Evolutionary conservation across 768 basidiomycete genomes (phyloP).

Genomic region (Postia placenta): DNA sequence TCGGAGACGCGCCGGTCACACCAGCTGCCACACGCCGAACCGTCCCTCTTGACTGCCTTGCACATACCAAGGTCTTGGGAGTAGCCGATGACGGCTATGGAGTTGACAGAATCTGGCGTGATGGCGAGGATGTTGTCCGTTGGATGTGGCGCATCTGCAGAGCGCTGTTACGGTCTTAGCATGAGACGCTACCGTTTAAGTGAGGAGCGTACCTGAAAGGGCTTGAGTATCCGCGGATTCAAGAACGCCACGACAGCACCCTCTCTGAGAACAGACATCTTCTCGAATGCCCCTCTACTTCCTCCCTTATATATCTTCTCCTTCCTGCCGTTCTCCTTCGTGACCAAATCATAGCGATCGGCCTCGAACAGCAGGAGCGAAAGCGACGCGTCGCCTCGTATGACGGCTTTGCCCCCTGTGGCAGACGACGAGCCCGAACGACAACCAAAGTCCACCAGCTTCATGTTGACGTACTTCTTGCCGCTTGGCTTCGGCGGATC

Average conservation of each 20-base stretch:
- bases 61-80: slow-evolving; percentile 87
- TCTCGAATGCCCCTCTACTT: slow-evolving; percentile 88
- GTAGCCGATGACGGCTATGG: slow-evolving; percentile 82
- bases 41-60: slow-evolving; percentile 67
- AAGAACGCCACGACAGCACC: slow-evolving; percentile 89
- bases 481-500: slow-evolving; percentile 41
- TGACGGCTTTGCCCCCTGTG: slow-evolving; percentile 47
- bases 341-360: slow-evolving; percentile 58
- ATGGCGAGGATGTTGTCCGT: slow-evolving; percentile 79
- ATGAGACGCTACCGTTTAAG: background rate
- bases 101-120: slow-evolving; percentile 75
- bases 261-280: slow-evolving; percentile 76
- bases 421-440: slow-evolving; percentile 45
- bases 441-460: slow-evolving; percentile 76
- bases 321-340: slow-evolving; percentile 44
- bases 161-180: slow-evolving; percentile 27
- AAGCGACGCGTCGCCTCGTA: slow-evolving; percentile 79
- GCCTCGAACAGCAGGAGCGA: slow-evolving; percentile 86
- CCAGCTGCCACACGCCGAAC: slow-evolving; percentile 81
- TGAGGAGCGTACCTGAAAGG: slow-evolving; percentile 58
- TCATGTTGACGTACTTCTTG: slow-evolving; percentile 83
- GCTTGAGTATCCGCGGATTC: slow-evolving; percentile 83
- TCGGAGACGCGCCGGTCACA: slow-evolving; percentile 83
- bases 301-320: slow-evolving; percentile 80
- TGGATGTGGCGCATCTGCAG: slow-evolving; percentile 62